Conservation (phyloP, 2,329 filamentous ascomycete genomes). For the Chalara sp. region DNA sequence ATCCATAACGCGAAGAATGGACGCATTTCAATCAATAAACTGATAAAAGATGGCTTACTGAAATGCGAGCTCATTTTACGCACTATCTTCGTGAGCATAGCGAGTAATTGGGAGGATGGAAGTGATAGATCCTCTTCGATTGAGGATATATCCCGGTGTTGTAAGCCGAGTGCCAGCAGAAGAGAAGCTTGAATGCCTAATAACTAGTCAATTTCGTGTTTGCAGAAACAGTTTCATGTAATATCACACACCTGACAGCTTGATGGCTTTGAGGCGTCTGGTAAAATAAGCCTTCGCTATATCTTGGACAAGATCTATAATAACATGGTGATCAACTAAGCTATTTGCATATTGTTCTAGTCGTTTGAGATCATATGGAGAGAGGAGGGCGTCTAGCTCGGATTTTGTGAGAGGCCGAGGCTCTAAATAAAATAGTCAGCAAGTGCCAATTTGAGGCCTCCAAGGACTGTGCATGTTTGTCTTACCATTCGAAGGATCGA, state of each 20-base stretch:
- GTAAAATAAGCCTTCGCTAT: slow-evolving; percentile 83
- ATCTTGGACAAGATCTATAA: slow-evolving; percentile 82
- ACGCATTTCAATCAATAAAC: too few relatives aligned
- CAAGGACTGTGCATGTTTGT: too few relatives aligned
- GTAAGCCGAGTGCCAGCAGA: slow-evolving; percentile 82
- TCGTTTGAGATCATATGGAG: slow-evolving; percentile 90
- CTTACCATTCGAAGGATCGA: slow-evolving; percentile 47
- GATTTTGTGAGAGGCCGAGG: slow-evolving; percentile 57
- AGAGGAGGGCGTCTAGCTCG: slow-evolving; percentile 72
- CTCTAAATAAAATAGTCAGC: too few relatives aligned
- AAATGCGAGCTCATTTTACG: slow-evolving; percentile 81
- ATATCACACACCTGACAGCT: slow-evolving; percentile 50
- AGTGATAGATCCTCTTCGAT: slow-evolving; percentile 74
- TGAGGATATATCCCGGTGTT: slow-evolving; percentile 78
- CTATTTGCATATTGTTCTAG: slow-evolving; percentile 94
- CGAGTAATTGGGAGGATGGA: slow-evolving; percentile 71
- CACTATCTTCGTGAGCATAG: slow-evolving; percentile 96
- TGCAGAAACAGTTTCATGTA: too few relatives aligned
- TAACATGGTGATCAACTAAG: slow-evolving; percentile 95
- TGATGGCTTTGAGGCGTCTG: slow-evolving; percentile 63
- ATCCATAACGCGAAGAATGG: too few relatives aligned
- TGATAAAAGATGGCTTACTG: slow-evolving; percentile 28
- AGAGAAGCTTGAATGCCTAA: slow-evolving; percentile 68
- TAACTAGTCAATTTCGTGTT: too few relatives aligned
- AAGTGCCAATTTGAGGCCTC: too few relatives aligned